Base-by-base conservation (phyloP, 148 eudicot species). In the Amaranthus palmeri region DNA sequence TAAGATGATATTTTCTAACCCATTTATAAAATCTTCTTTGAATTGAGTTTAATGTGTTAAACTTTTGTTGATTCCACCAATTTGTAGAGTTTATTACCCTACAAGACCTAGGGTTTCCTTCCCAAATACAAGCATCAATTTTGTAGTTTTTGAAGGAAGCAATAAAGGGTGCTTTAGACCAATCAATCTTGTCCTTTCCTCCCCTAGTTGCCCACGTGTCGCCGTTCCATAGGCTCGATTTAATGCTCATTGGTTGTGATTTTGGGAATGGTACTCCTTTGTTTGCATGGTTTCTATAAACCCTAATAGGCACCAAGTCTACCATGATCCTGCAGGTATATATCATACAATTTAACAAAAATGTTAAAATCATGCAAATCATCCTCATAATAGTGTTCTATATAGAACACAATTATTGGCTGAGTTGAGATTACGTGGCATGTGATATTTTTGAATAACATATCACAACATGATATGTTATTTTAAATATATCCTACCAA, bases 61-160 rank as follows among this genome's bases (percentile, higher is more conserved):
- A 83, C 3, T 45, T 70, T 1, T 77, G 78, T 15, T 82, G 66
- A 74, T 93, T 91, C 96, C 98, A 93, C 96, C 98, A 92, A 68
- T 90, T 85, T 7, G 57, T 71, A 9, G 85, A 51, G 80, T 73
- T 83, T 10, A 10, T 72, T 44, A 57, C 84, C 71, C 79, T 77
- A 41, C 97, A 92, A 56, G 65, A 47, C 72, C 80, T 79, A 10
- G 83, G 74, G 40, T 82, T 80, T 47, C 92, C 88, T 54, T 72
- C 79, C 98, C 98, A 90, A 8, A 90, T 74, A 63, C 98, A 92
- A 0, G 96, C 98, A 74, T 92, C 93, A 51, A 92, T 84, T 72
- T 78, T 90, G 80, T 84, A 71, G 77, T 85, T 75, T 57, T 70
- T 65, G 46, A 90, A 88, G 7, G 93, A 79, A 53, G 88, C 87